Base-by-base conservation (phyloP, 2,329 filamentous ascomycete genomes). In the Talaromyces rugulosus region DNA sequence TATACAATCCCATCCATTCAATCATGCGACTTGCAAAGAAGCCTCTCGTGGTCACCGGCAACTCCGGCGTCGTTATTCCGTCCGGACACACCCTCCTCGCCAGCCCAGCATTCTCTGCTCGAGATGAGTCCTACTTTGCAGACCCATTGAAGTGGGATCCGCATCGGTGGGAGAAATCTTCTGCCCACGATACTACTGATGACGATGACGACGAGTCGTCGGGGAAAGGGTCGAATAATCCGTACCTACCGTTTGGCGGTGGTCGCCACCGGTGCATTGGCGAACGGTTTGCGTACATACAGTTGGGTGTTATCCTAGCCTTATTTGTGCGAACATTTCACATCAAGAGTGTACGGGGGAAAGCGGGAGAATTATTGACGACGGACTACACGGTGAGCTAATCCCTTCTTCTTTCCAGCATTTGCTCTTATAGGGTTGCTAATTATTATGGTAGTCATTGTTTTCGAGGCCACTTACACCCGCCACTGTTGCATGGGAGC, bases 221-320 rank as follows among this genome's bases (percentile, higher is more conserved):
- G 67, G 93, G 87, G 83, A 96, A 97, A 82, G 94, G 94, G 61
- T 89, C 91, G 14, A 87, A 86, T 63, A 96, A 90, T 58, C 93
- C 94, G 0, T 98, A 97, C 75, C 85, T 98, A 55, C 94, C 94
- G 1, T 98, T 98, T 73, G 94, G 94, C 62, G 94, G 93, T 33
- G 94, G 94, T 50, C 84, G 94, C 68, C 94, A 98, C 78, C 85
- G 94, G 67, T 98, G 94, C 78, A 97, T 98, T 72, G 94, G 94
- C 67, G 94, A 98, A 82, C 92, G 96, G 72, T 98, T 97, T 75
- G 94, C 94, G 68, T 96, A 96, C 74, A 83, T 96, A 62, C 94
- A 98, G 79, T 82, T 98, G 65, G 89, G 93, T 74, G 92, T 91
- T 52, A 96, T 98, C 67, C 81, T 89, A 12, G 91, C 88, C 57